Evolutionary conservation across 257 asterid species (phyloP).

Genomic region (Solanum piurae): DNA sequence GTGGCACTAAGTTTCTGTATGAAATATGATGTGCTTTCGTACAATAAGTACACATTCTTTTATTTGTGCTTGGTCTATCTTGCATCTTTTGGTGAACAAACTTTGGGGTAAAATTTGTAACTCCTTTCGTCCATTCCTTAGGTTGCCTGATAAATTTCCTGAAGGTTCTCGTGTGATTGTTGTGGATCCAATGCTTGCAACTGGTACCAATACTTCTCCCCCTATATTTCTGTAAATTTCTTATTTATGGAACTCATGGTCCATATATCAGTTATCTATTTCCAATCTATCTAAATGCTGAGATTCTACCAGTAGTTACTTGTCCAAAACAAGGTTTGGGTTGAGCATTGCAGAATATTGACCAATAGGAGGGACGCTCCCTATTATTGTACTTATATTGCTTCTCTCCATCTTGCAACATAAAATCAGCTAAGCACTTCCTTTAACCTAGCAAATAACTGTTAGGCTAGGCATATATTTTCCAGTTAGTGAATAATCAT

Average conservation of each 20-base stretch:
- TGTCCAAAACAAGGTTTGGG: background rate
- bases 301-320: background rate
- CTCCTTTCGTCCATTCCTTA: conserved; percentile 8
- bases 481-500: background rate
- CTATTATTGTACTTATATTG: background rate
- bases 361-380: background rate
- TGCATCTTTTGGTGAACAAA: background rate
- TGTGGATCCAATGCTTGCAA: conserved; percentile 97
- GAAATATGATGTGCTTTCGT: background rate
- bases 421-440: background rate
- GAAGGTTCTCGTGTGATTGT: conserved; percentile 77
- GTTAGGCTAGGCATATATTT: background rate
- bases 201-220: conserved; percentile 38
- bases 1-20: background rate
- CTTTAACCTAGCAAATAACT: background rate
- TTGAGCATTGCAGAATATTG: background rate
- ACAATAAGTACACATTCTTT: background rate
- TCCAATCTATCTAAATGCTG: background rate
- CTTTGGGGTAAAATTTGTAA: background rate
- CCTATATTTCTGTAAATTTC: background rate
- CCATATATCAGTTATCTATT: background rate
- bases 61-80: background rate
- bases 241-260: background rate
- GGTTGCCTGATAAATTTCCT: conserved; percentile 86
- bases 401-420: background rate